A percentile compares a stretch with the other conserved stretches of the same genome.
Conservation (phyloP, 805 yeast species). For the Suhomyces tanzawaensis region DNA sequence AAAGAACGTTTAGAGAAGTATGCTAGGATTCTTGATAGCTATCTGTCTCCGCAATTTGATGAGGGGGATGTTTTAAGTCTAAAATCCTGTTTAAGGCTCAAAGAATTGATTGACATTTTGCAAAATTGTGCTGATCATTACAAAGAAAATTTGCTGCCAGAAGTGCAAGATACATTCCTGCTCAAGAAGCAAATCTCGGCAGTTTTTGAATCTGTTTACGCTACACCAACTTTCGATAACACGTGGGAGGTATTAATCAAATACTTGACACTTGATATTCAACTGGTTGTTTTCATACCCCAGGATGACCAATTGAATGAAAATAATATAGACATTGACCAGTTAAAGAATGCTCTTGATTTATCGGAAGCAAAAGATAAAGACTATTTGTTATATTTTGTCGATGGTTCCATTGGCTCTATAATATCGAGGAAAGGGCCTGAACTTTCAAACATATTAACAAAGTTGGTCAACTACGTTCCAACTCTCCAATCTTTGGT, state of each 20-base stretch:
- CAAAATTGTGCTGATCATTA: conserved; percentile 12
- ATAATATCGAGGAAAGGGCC: conserved; percentile 21
- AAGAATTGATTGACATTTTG: conserved; percentile 16
- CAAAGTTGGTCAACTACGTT: conserved; percentile 23
- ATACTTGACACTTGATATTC: conserved; percentile 44
- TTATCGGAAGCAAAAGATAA: conserved; percentile 21
- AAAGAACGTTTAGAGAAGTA: conserved; percentile 36
- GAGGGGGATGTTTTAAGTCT: conserved; percentile 18
- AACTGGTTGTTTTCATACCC: conserved; percentile 27
- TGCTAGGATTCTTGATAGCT: conserved; percentile 27
- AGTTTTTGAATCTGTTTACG: background rate
- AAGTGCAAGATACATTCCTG: background rate
- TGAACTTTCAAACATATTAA: conserved; percentile 16
- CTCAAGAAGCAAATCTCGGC: background rate
- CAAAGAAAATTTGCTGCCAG: conserved; percentile 3
- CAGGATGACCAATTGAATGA: conserved; percentile 12
- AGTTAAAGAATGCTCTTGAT: conserved; percentile 30
- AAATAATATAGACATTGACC: conserved; percentile 21
- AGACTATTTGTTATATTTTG: conserved; percentile 30
- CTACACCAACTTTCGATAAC: conserved; percentile 20
- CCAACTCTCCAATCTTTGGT: conserved; percentile 22
- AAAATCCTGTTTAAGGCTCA: conserved; percentile 20
- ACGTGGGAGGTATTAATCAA: conserved; percentile 39
- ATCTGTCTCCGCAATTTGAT: conserved; percentile 23
- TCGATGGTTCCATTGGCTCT: conserved; percentile 38